phyloP scores from a whole-genome alignment of 1,284 basidiomycete species.

The Malassezia vespertilionis region DNA sequence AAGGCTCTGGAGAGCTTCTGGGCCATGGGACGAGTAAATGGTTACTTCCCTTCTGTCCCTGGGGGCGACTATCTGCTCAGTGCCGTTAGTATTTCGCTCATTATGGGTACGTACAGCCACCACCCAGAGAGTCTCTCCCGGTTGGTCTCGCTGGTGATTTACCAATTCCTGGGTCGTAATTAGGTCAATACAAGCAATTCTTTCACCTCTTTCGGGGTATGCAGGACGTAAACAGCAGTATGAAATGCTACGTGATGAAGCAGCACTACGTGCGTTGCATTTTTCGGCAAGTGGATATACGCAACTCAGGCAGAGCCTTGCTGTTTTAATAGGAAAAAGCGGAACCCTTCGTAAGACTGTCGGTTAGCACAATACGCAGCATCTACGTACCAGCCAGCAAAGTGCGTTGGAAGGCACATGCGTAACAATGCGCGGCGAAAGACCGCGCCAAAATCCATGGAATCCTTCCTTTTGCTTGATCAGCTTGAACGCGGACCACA shows the following conservation, averaged over 20 bases:
- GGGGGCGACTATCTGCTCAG: slow-evolving; percentile 61
- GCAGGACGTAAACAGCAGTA: no score
- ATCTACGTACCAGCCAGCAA: slow-evolving; percentile 63
- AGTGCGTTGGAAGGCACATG: slow-evolving; percentile 95
- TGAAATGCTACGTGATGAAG: no score
- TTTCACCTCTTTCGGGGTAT: no score
- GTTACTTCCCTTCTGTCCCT: slow-evolving; percentile 60
- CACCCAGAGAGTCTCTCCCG: slow-evolving; percentile 79
- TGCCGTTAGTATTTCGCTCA: slow-evolving; percentile 70
- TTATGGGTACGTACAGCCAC: slow-evolving; percentile 74
- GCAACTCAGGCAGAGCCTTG: slow-evolving; percentile 2
- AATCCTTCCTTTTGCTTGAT: slow-evolving; percentile 76
- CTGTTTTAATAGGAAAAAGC: slow-evolving; percentile 41
- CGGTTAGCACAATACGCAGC: background rate
- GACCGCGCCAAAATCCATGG: slow-evolving; percentile 73
- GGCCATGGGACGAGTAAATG: slow-evolving; percentile 64
- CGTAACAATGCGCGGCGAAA: slow-evolving; percentile 82
- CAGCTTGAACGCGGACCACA: slow-evolving; percentile 76
- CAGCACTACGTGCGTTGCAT: no score
- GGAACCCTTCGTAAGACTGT: slow-evolving; percentile 44
- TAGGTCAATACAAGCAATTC: no score
- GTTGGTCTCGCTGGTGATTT: slow-evolving; percentile 71
- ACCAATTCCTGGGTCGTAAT: slow-evolving; percentile 54
- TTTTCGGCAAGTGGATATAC: background rate
- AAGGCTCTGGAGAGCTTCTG: slow-evolving; percentile 61